A percentile compares a stretch with the other conserved stretches of the same genome.
Conservation (phyloP, 768 basidiomycete genomes). For the Clavulina sp. region DNA sequence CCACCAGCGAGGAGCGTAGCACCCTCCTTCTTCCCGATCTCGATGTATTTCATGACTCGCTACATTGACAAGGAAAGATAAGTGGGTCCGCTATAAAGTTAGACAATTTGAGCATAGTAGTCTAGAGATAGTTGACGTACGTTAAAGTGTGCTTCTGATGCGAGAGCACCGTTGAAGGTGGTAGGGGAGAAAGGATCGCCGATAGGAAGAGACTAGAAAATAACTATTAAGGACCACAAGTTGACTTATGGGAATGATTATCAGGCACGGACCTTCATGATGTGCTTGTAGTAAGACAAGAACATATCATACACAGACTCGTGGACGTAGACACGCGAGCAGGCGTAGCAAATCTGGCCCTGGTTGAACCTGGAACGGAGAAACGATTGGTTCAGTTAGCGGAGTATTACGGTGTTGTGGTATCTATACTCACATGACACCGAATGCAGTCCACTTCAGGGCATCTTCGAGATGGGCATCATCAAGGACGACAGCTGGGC, state of each 20-base stretch:
- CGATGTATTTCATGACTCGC: conserved; percentile 61
- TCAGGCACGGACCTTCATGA: conserved; percentile 29
- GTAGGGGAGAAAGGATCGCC: conserved; percentile 49
- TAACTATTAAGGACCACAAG: too few species aligned
- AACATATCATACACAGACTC: conserved; percentile 64
- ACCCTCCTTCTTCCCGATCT: conserved; percentile 52
- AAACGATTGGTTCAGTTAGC: not conserved
- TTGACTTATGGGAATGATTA: too few species aligned
- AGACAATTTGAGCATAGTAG: not conserved
- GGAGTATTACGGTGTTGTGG: not conserved
- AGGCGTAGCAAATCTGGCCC: conserved; percentile 65
- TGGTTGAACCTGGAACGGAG: conserved; percentile 36
- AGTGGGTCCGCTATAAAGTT: conserved; percentile 5
- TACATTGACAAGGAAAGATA: conserved; percentile 14
- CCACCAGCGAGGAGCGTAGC: conserved; percentile 51
- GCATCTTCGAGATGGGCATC: conserved; percentile 56
- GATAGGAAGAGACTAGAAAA: conserved; percentile 35
- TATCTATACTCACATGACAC: conserved; percentile 42
- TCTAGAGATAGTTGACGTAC: conserved; percentile 27
- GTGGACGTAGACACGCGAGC: conserved; percentile 69
- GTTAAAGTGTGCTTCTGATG: conserved; percentile 55
- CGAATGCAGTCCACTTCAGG: conserved; percentile 49
- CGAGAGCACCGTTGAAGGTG: conserved; percentile 29
- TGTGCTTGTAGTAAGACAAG: conserved; percentile 35
- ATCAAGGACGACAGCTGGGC: conserved; percentile 50